Base-by-base conservation (phyloP, 2,329 filamentous ascomycete species). In the Fusarium mexicanum region DNA sequence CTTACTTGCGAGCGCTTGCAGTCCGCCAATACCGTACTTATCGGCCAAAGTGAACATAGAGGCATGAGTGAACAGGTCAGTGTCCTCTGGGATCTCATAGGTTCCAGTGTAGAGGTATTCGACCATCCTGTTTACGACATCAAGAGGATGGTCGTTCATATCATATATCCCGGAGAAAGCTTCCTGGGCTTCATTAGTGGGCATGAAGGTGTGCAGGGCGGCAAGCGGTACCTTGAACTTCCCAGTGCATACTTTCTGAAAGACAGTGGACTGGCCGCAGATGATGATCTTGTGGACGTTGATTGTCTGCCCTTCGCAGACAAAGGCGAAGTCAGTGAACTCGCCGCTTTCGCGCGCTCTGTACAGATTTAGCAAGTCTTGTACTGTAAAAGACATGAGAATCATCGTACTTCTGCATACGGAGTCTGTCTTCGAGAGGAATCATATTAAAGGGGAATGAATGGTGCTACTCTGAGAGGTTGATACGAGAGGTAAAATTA, bases 311-410 rank as follows among this genome's bases (percentile, higher is more conserved):
- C 58, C 62, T 8, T 40, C 2, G n/a, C 62, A 72, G 1, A 12
- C 16, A 17, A 72, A 67, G 6, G 37, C 10, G 13, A 72, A 71
- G 48, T 71, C 63, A 0, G 54, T 53, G 26, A 63, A 72, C 13
- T 59, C 53, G 4, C 35, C 58, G 3, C 38, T 59, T 57, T 57
- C 58, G 12, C 43, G 48, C 1, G 46, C 33, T 11, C 61, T 67
- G 2, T 17, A 8, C n/a, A 6, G 0, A 1, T 0, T 24, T 5
- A 51, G 31, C 12, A 24, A 4, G 8, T 33, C 8, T 3, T 7
- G 13, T 3, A 11, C 0, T 1, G 6, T 3, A 22, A 9, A 1
- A 8, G 2, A 13, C 0, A 31, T 17, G 0, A 8, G 29, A 2
- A 26, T 7, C 8, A 2, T 2, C 20, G 2, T 10, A 61, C 37